A percentile compares a stretch with the other conserved stretches of the same genome.
Conservation (phyloP, 2,329 filamentous ascomycete genomes). For the Aaosphaeria arxii region DNA sequence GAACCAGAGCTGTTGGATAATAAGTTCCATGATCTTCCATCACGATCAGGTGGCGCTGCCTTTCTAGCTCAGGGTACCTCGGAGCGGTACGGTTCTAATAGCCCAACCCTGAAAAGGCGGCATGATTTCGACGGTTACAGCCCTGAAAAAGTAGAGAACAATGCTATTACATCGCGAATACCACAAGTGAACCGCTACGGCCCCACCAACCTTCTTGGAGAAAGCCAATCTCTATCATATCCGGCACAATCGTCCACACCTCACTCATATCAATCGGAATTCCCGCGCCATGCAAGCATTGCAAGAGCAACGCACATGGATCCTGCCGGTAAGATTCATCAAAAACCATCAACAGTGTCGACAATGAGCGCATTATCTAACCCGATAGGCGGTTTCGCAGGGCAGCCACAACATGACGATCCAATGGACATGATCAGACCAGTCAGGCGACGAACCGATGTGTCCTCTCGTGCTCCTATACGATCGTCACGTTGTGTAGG, state of each 20-base stretch:
- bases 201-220: conserved; percentile 13
- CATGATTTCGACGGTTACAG: conserved; percentile 31
- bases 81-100: conserved; percentile 27
- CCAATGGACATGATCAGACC: conserved; percentile 24
- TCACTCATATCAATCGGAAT: conserved; percentile 16
- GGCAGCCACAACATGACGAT: conserved; percentile 24
- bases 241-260: conserved; percentile 20
- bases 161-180: conserved; percentile 25
- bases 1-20: conserved; percentile 34
- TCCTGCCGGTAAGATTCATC: conserved; percentile 14
- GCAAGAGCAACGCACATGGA: conserved; percentile 21
- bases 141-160: conserved; percentile 22
- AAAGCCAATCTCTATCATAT: conserved; percentile 19
- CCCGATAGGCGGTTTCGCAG: conserved; percentile 8
- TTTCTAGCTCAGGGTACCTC: conserved; percentile 15
- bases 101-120: conserved; percentile 35
- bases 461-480: conserved; percentile 29
- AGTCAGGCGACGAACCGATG: conserved; percentile 32
- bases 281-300: conserved; percentile 20
- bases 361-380: conserved; percentile 20
- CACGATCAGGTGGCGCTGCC: conserved; percentile 15
- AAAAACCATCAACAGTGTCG: conserved; percentile 21
- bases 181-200: conserved; percentile 26
- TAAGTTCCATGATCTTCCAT: conserved; percentile 22
- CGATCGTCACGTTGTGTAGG: conserved; percentile 34